Conservation (phyloP, 495 filamentous ascomycete genomes). For the Penicillium canariense region DNA sequence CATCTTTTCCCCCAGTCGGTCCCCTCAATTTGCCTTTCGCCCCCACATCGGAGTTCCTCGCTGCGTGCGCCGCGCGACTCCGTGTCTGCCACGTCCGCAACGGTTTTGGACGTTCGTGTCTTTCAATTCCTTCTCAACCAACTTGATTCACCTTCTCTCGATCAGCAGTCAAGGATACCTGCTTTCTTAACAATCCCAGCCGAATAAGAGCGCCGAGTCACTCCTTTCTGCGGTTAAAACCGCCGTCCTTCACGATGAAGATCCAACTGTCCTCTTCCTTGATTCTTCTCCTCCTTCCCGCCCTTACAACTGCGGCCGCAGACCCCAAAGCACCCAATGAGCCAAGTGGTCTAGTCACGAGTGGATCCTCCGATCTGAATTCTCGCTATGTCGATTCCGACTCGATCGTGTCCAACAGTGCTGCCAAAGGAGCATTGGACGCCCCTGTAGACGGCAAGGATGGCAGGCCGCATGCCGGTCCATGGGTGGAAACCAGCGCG, state of each 20-base stretch:
- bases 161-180: neutral
- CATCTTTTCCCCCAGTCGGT: neutral
- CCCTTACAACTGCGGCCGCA: slow-evolving; percentile 31
- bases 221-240: slow-evolving; percentile 13
- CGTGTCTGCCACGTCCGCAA: neutral
- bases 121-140: neutral
- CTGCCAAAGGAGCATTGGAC: slow-evolving; percentile 68
- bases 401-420: slow-evolving; percentile 20
- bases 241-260: slow-evolving; percentile 29
- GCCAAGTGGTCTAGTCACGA: slow-evolving; percentile 6
- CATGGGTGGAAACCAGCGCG: slow-evolving; percentile 70
- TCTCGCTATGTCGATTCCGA: slow-evolving; percentile 24
- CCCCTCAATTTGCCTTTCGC: neutral
- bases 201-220: neutral
- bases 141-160: neutral
- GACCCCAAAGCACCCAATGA: slow-evolving; percentile 17
- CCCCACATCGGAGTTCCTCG: neutral
- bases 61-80: neutral
- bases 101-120: slow-evolving; percentile 1
- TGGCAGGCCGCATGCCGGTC: slow-evolving; percentile 90
- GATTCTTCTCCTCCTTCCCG: slow-evolving; percentile 38
- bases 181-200: neutral
- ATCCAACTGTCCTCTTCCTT: slow-evolving; percentile 30
- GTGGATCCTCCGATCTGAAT: slow-evolving; percentile 15
- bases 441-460: slow-evolving; percentile 94